Evolutionary conservation across 1,284 basidiomycete genomes (phyloP).

Genomic region (Ustilago cynodontis): DNA sequence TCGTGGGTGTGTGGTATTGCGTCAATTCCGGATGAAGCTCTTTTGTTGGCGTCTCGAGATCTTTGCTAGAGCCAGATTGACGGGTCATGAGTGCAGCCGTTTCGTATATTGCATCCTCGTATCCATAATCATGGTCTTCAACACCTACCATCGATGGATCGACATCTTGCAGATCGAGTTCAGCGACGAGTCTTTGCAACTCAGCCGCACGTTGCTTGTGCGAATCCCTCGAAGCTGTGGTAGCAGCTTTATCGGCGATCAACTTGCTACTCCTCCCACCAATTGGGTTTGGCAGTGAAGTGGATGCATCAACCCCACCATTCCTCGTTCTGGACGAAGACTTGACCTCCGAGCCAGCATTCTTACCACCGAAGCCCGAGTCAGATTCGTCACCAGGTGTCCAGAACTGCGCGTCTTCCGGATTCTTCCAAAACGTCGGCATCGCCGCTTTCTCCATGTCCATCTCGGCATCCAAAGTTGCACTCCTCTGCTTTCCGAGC

Average conservation of each 20-base stretch:
- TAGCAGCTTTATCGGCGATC: not conserved
- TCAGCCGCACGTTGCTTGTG: conserved; percentile 26
- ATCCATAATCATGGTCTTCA: conserved; percentile 22
- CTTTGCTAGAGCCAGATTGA: not conserved
- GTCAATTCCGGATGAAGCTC: conserved; percentile 43
- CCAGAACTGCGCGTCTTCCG: conserved; percentile 21
- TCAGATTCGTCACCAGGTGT: conserved; percentile 7
- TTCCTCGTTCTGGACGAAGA: not conserved
- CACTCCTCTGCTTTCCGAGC: conserved; percentile 43
- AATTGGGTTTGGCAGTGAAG: conserved; percentile 4
- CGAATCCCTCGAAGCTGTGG: conserved; percentile 10
- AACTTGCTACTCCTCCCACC: conserved; percentile 1
- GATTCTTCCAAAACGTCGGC: conserved; percentile 52
- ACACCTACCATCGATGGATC: conserved; percentile 15
- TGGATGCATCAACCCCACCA: conserved; percentile 8
- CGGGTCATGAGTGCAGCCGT: conserved; percentile 15
- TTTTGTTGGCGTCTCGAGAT: not conserved
- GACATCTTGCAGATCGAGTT: conserved; percentile 43
- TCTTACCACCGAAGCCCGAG: not conserved
- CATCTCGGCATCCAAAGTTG: conserved; percentile 40
- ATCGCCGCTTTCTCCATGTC: conserved; percentile 44
- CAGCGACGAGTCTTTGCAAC: conserved; percentile 35
- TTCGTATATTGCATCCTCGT: conserved; percentile 39
- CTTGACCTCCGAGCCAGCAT: conserved; percentile 1
- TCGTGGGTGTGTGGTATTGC: conserved; percentile 30